Percentiles rank a stretch among this genome's conserved stretches.
phyloP scores from a whole-genome alignment of 768 basidiomycete genomes.

The Fomitopsis serialis region DNA sequence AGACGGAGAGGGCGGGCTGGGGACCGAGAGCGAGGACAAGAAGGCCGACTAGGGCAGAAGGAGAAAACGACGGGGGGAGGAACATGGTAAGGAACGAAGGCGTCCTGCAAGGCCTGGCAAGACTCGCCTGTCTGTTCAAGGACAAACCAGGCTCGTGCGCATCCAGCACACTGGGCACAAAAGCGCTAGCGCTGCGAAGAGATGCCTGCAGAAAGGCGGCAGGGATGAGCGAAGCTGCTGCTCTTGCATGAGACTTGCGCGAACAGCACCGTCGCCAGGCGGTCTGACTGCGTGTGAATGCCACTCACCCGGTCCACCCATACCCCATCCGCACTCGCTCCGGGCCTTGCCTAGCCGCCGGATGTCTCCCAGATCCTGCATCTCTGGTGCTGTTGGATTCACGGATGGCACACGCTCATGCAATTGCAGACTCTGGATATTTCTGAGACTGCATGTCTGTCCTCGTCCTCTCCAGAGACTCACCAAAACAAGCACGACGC shows the following conservation, averaged over 20 bases:
- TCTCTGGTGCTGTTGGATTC: too few species aligned
- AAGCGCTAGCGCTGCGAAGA: not conserved
- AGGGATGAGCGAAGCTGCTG: not conserved
- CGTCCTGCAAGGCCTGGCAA: constrained; percentile 15
- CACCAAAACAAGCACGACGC: too few species aligned
- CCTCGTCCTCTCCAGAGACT: too few species aligned
- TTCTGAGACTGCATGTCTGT: too few species aligned
- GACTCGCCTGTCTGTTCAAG: constrained; percentile 2
- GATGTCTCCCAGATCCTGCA: too few species aligned
- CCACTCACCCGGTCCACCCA: too few species aligned
- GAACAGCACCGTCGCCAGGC: not conserved
- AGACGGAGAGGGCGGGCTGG: constrained; percentile 21
- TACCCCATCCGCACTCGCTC: too few species aligned
- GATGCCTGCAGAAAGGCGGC: not conserved
- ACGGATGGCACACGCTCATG: too few species aligned
- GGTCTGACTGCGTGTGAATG: too few species aligned
- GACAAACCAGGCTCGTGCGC: not conserved
- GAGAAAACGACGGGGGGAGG: constrained; percentile 3
- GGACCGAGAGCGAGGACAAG: constrained; percentile 19
- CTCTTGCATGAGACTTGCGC: too few species aligned
- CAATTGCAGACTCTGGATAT: too few species aligned
- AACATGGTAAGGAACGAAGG: constrained; percentile 14
- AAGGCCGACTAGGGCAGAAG: constrained; percentile 10
- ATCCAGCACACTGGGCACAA: constrained; percentile 1
- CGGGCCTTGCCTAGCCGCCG: too few species aligned